Evolutionary conservation across 2,329 filamentous ascomycete genomes (phyloP), one percentile per base, ranked within the genome.

Genomic region (Dichotomopilus funicola): DNA sequence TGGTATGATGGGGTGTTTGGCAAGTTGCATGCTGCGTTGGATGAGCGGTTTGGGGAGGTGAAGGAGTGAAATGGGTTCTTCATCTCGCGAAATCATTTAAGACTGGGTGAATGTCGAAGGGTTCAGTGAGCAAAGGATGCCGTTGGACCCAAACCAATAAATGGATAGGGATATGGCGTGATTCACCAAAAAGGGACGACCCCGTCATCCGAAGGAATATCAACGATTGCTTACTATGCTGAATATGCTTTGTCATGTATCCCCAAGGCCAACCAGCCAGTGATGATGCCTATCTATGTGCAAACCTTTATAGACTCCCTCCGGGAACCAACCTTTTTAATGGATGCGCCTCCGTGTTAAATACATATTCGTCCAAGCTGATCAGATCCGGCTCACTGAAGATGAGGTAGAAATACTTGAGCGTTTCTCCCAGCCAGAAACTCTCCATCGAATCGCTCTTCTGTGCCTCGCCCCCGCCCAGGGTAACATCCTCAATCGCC

Each of bases 1-100:
- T 83, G 79, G 77, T 74, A 82, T 62, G 71, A 59, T 1, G 78
- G 79, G 10, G 36, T 76, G 3, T 82, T 79, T 71, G 79, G 74
- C 1, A 60, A 63, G 54, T 59, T 84, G 58, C 68, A 79, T 61
- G 75, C 78, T 65, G 77, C 72, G 1, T 55, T 79, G 61, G 63
- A 72, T 27, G 19, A 27, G 19, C 19, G 27, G 37, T 48, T 5
- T 35, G 40, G 36, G 38, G 6, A 34, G 13, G 49, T 43, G 49
- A 31, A 44, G 42, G n/a, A 34, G n/a, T 11, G 6, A 27, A 27
- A 27, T 27, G 19, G 19, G 3, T 2, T 27, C 2, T 27, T 2
- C 19, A 27, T 27, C 19, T 27, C 19, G 2, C 3, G 19, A 3
- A 27, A 3, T 2, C 3, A 27, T 27, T 27, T 27, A 27, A 27